These are phyloP conservation scores for Hyphopichia burtonii DNA, from an alignment of 1,139 yeast genomes.

Conservation along the genomic window DNA sequence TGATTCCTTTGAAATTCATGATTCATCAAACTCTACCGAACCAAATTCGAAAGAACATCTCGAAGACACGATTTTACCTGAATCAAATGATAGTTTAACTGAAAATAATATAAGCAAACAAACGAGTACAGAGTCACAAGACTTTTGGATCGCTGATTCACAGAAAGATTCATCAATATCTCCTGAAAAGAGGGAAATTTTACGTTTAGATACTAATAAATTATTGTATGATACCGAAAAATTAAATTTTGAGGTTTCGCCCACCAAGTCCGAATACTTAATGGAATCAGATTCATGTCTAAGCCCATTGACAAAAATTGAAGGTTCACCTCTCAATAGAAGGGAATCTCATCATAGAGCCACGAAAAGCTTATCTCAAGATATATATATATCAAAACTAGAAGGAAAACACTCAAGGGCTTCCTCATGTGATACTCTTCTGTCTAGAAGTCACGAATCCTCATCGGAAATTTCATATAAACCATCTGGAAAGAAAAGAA, in stretches of 20 bases:
- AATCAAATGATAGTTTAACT: background rate
- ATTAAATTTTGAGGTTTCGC: background rate
- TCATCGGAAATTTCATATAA: background rate
- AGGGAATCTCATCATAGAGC: background rate
- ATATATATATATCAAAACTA: background rate
- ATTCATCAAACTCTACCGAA: background rate
- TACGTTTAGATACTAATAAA: background rate
- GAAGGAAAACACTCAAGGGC: background rate
- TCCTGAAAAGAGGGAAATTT: background rate
- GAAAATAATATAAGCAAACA: background rate
- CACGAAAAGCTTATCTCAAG: background rate
- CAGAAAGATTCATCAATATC: background rate
- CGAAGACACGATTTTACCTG: background rate
- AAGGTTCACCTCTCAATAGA: background rate
- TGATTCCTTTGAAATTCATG: too few relatives aligned
- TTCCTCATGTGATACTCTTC: background rate
- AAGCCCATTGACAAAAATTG: background rate
- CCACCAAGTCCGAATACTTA: background rate
- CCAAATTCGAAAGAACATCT: too few relatives aligned
- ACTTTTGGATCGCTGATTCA: background rate
- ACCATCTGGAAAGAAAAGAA: background rate
- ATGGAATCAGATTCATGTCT: background rate
- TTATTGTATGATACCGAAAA: too few relatives aligned
- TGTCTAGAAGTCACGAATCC: background rate
- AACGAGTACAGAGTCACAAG: background rate